These are phyloP conservation scores for Hericium rajendrae DNA, from an alignment of 768 basidiomycete species.

Conservation along the genomic window DNA sequence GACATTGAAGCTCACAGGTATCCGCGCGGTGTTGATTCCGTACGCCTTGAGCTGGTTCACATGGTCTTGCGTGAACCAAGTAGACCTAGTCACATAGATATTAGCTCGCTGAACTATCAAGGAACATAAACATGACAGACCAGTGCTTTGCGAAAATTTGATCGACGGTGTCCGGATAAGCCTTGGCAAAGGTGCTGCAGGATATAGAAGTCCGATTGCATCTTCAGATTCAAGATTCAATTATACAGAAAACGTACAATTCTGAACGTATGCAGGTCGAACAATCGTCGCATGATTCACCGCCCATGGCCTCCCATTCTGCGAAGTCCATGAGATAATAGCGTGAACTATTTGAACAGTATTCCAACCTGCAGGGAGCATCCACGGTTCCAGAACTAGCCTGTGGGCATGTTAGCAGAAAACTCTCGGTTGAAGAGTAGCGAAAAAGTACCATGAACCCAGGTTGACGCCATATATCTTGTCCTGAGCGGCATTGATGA, in stretches of 20 bases:
- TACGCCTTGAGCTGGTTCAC: constrained; percentile 41
- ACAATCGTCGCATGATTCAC: constrained; percentile 49
- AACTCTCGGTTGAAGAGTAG: not conserved
- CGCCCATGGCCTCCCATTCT: constrained; percentile 75
- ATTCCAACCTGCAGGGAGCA: constrained; percentile 53
- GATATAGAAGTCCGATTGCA: not conserved
- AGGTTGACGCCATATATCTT: constrained; percentile 69
- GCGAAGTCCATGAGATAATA: not conserved
- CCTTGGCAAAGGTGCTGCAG: constrained; percentile 48
- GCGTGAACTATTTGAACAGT: not conserved
- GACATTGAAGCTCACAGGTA: constrained; percentile 42
- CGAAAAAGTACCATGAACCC: constrained; percentile 43
- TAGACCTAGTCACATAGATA: constrained; percentile 30
- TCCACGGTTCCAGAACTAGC: constrained; percentile 76
- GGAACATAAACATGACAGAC: constrained; percentile 20
- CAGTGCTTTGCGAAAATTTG: constrained; percentile 54
- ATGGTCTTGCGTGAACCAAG: constrained; percentile 63
- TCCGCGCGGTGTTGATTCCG: constrained; percentile 68
- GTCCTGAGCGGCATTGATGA: constrained; percentile 6
- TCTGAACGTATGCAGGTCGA: constrained; percentile 56
- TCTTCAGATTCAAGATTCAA: not conserved
- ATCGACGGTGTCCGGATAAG: constrained; percentile 51
- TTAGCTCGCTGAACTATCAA: not conserved
- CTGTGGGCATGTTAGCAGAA: constrained; percentile 25
- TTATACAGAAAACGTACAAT: constrained; percentile 35